Conservation (phyloP, 2,329 filamentous ascomycete genomes). For the Rutstroemia sp. region DNA sequence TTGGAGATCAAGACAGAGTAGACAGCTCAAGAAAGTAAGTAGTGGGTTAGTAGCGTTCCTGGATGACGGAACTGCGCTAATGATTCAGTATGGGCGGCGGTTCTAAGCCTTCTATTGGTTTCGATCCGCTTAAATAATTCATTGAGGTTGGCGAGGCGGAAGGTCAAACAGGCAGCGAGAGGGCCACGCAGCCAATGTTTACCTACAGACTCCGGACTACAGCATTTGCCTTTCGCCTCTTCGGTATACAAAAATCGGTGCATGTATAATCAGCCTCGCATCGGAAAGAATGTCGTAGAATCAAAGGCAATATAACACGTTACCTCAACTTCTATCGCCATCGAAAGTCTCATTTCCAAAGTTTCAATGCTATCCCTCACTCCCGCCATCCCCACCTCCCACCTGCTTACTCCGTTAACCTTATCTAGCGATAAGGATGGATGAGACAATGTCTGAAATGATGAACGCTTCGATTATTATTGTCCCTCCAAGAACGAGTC, state of each 20-base stretch:
- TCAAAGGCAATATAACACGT: too few relatives aligned
- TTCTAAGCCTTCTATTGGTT: slow-evolving; percentile 5
- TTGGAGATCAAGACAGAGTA: not conserved
- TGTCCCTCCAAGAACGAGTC: too few relatives aligned
- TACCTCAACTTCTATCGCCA: too few relatives aligned
- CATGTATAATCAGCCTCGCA: not conserved
- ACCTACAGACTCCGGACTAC: too few relatives aligned
- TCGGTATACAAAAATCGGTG: not conserved
- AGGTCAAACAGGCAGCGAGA: slow-evolving; percentile 1
- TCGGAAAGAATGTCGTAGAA: too few relatives aligned
- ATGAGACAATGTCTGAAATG: too few relatives aligned
- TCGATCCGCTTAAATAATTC: slow-evolving; percentile 7
- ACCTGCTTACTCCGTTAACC: too few relatives aligned
- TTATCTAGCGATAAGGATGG: too few relatives aligned
- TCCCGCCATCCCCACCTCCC: too few relatives aligned
- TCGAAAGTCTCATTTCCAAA: too few relatives aligned
- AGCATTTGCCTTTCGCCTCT: not conserved
- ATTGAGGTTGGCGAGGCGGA: not conserved
- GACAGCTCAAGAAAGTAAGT: slow-evolving; percentile 4
- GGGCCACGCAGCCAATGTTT: slow-evolving; percentile 1
- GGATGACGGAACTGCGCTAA: slow-evolving; percentile 10
- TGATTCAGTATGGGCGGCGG: not conserved
- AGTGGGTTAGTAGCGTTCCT: slow-evolving; percentile 4
- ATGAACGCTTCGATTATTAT: too few relatives aligned
- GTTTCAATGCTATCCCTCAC: too few relatives aligned